Evolutionary conservation across 139 green algal species (phyloP), one percentile per base, ranked within the genome.

Genomic region (Yamagishiella unicocca): DNA sequence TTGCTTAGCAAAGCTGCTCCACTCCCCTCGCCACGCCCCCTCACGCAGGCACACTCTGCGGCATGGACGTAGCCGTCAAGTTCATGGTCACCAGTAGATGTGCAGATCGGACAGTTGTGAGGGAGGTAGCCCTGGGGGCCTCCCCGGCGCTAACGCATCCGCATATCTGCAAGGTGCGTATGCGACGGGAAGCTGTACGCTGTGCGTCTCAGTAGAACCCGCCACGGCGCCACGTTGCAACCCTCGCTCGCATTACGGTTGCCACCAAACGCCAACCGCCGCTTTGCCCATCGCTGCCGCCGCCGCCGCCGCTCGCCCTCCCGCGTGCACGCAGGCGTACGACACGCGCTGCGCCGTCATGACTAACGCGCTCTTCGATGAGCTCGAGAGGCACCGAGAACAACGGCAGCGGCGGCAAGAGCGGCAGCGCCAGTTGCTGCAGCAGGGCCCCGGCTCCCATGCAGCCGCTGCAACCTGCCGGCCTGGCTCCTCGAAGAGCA

Each of bases 121-220:
- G 31, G 29, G 72, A 80, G 43, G 25, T 80, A n/a, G 25, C 72
- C 8, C 31, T 80, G 8, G 72, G 72, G 12, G 38, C 70, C 38
- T 22, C 40, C 33, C 72, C 42, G 14, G n/a, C 43, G 27, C 72
- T 80, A 27, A 62, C 25, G 10, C 72, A 80, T 25, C 72, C 72
- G 40, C 72, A 80, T 43, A 29, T 80, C 43, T 80, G 72, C 43
- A 80, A 80, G 72, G 72, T 80, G 25, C 1, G 64, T 42, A 67
- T 14, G 22, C n/a, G n/a, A n/a, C n/a, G n/a, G n/a, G n/a, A n/a
- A n/a, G n/a, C n/a, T n/a, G n/a, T n/a, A n/a, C n/a, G n/a, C n/a
- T n/a, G n/a, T n/a, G n/a, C n/a, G n/a, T n/a, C n/a, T n/a, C n/a
- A n/a, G n/a, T n/a, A n/a, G n/a, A n/a, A n/a, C n/a, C n/a, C n/a